phyloP scores from a whole-genome alignment of 495 filamentous ascomycete genomes.

The Aspergillus mulundensis region DNA sequence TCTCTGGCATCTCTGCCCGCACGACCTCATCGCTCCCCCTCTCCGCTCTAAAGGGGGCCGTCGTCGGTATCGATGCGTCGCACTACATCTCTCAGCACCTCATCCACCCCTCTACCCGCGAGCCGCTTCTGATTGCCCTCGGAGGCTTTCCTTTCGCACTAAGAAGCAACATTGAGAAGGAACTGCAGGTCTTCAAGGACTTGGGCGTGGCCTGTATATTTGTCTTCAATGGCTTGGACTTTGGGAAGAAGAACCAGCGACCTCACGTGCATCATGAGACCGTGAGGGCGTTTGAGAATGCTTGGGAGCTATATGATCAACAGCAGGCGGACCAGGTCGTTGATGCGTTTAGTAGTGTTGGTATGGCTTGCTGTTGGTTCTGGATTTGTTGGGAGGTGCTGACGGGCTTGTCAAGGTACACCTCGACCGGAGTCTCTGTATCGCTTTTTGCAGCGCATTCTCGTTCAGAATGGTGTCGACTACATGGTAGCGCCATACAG shows the following conservation, averaged over 20 bases:
- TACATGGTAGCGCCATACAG: conserved; percentile 89
- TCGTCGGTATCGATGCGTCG: conserved; percentile 83
- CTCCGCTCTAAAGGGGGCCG: conserved; percentile 62
- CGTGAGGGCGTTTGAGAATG: conserved; percentile 50
- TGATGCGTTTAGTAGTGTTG: conserved; percentile 72
- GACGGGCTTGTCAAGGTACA: conserved; percentile 40
- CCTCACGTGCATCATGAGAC: conserved; percentile 44
- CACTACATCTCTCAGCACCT: conserved; percentile 79
- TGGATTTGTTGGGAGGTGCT: not conserved
- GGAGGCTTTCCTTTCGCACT: conserved; percentile 84
- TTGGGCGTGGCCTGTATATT: conserved; percentile 68
- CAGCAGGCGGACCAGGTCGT: conserved; percentile 75
- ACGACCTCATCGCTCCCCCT: conserved; percentile 54
- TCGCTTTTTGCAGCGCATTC: conserved; percentile 67
- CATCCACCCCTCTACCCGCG: conserved; percentile 60
- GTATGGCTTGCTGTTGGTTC: conserved; percentile 45
- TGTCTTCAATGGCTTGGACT: conserved; percentile 82
- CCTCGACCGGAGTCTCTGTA: conserved; percentile 58
- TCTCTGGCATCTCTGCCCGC: conserved; percentile 45
- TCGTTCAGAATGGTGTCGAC: conserved; percentile 63
- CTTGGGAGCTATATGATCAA: conserved; percentile 85
- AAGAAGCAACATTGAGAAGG: conserved; percentile 62
- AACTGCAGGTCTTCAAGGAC: conserved; percentile 63
- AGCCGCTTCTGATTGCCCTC: conserved; percentile 84
- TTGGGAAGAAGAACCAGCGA: conserved; percentile 63